Conservation (phyloP, 2,329 filamentous ascomycete genomes). For the Parafenestella ontariensis region DNA sequence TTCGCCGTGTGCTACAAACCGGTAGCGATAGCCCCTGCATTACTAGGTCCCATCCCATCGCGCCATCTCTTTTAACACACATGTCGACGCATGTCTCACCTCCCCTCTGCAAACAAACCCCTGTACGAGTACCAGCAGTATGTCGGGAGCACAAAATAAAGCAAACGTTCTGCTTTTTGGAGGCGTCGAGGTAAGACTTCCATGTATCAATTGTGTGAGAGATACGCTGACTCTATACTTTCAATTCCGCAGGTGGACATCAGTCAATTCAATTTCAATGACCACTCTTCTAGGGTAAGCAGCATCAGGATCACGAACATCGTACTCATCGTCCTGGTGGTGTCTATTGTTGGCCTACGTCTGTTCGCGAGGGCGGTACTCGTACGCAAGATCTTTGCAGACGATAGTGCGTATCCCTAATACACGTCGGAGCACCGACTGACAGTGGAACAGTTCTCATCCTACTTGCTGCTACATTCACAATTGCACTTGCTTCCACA, state of each 20-base stretch:
- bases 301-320: slow-evolving; percentile 22
- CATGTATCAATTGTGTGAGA: neutral
- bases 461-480: slow-evolving; percentile 29
- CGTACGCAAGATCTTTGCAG: slow-evolving; percentile 30
- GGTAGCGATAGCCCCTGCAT: neutral
- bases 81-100: neutral
- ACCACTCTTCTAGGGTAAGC: slow-evolving; percentile 24
- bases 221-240: neutral
- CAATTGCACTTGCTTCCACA: slow-evolving; percentile 28
- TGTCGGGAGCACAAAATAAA: slow-evolving; percentile 2
- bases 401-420: slow-evolving; percentile 26
- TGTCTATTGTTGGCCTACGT: slow-evolving; percentile 26
- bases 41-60: neutral
- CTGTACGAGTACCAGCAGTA: neutral
- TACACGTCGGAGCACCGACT: neutral
- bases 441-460: slow-evolving; percentile 26
- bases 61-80: neutral
- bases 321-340: slow-evolving; percentile 28
- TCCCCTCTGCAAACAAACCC: neutral
- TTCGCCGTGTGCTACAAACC: neutral
- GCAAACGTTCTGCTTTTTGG: slow-evolving; percentile 8
- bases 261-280: slow-evolving; percentile 29
- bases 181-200: slow-evolving; percentile 1
- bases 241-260: slow-evolving; percentile 18
- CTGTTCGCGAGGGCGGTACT: slow-evolving; percentile 28